Evolutionary conservation across 2,329 filamentous ascomycete genomes (phyloP).

Genomic region (Aureobasidium uvarum): DNA sequence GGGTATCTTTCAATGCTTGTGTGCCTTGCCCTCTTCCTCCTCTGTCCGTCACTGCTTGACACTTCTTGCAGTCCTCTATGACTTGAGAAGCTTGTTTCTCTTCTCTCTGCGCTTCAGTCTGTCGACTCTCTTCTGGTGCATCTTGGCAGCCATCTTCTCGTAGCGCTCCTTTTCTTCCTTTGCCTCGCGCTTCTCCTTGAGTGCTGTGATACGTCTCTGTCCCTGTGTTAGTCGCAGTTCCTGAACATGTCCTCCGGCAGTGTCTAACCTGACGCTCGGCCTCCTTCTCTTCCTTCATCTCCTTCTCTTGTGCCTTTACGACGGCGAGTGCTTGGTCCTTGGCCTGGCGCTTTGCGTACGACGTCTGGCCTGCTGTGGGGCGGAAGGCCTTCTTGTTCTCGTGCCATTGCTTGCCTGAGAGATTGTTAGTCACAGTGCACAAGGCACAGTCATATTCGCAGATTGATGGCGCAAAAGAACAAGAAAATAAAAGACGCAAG

Average conservation of each 20-base stretch:
- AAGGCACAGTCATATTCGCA: neutral
- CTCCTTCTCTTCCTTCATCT: slow-evolving; percentile 95
- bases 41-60: neutral
- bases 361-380: slow-evolving; percentile 70
- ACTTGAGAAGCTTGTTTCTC: slow-evolving; percentile 74
- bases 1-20: slow-evolving; percentile 22
- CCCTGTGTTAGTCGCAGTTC: slow-evolving; percentile 28
- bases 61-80: slow-evolving; percentile 33
- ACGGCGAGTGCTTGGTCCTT: slow-evolving; percentile 67
- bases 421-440: neutral
- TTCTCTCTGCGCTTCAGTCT: slow-evolving; percentile 93
- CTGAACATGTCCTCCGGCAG: neutral
- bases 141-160: slow-evolving; percentile 92
- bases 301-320: slow-evolving; percentile 90
- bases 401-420: slow-evolving; percentile 94
- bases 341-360: slow-evolving; percentile 73
- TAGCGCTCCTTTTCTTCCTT: slow-evolving; percentile 94
- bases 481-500: neutral
- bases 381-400: slow-evolving; percentile 79
- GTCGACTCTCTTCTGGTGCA: slow-evolving; percentile 95
- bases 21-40: neutral
- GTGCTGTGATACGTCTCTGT: slow-evolving; percentile 71
- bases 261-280: slow-evolving; percentile 71
- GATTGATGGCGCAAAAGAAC: neutral
- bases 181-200: slow-evolving; percentile 79